phyloP scores from a whole-genome alignment of 2,329 filamentous ascomycete genomes.

The Moelleriella libera region DNA sequence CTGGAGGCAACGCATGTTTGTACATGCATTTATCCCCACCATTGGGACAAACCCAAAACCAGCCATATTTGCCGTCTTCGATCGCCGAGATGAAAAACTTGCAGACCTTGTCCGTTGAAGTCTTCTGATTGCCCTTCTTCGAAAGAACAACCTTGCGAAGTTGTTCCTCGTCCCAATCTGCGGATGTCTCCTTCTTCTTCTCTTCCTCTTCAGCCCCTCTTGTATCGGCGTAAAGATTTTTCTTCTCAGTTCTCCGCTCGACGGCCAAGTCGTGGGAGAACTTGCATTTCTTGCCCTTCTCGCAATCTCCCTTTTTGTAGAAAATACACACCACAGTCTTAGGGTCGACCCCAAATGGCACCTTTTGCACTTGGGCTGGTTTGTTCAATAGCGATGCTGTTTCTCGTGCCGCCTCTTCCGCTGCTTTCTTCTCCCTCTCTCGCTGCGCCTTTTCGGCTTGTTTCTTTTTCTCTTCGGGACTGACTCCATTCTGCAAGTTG shows the following conservation, averaged over 20 bases:
- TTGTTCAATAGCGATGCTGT: constrained; percentile 72
- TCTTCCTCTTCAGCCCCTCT: constrained; percentile 56
- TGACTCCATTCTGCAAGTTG: constrained; percentile 59
- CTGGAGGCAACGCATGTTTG: constrained; percentile 84
- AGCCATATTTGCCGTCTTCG: constrained; percentile 96
- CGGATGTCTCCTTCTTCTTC: constrained; percentile 86
- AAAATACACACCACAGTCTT: constrained; percentile 96
- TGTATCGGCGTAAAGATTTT: constrained; percentile 75
- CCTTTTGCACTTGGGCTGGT: constrained; percentile 91
- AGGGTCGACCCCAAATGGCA: constrained; percentile 92
- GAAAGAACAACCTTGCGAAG: constrained; percentile 78
- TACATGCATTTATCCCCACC: constrained; percentile 98
- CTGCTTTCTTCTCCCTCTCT: constrained; percentile 81
- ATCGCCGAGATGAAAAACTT: constrained; percentile 96
- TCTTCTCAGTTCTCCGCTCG: constrained; percentile 88
- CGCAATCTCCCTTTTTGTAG: constrained; percentile 92
- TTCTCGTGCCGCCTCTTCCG: constrained; percentile 73
- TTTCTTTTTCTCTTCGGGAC: constrained; percentile 77
- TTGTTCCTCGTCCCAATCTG: constrained; percentile 97
- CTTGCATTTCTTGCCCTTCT: constrained; percentile 97
- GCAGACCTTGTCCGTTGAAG: constrained; percentile 96
- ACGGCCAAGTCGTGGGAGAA: constrained; percentile 85
- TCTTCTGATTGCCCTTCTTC: constrained; percentile 95
- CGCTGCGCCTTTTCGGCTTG: constrained; percentile 50
- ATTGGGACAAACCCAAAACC: constrained; percentile 98